A percentile compares a stretch with the other conserved stretches of the same genome.
These are phyloP conservation scores for Coemansia sp. DNA, from an alignment of 192 early-diverging fungal genomes.

Conservation along the genomic window DNA sequence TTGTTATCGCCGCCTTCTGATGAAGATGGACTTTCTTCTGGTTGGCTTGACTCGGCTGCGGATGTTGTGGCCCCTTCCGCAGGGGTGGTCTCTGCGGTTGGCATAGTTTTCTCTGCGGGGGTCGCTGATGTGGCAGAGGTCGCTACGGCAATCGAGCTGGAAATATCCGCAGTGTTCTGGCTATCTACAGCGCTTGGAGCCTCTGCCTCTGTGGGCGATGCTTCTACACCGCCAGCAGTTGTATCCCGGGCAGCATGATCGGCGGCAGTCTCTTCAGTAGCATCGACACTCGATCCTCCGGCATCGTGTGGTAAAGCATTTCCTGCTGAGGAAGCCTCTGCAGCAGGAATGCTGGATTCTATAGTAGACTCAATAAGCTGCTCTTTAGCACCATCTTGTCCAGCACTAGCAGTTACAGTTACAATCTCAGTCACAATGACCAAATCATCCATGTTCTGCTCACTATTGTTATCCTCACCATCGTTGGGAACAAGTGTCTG, in stretches of 20 bases:
- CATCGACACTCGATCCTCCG: neutral
- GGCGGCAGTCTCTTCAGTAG: neutral
- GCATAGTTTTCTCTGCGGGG: neutral
- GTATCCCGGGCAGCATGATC: neutral
- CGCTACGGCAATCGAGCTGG: neutral
- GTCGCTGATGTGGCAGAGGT: neutral
- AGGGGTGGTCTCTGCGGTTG: slow-evolving; percentile 1
- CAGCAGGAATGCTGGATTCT: neutral
- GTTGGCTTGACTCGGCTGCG: slow-evolving; percentile 1
- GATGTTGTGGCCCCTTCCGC: neutral
- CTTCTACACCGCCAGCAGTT: neutral
- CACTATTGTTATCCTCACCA: neutral
- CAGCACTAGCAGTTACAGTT: slow-evolving; percentile 22
- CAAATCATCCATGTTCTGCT: slow-evolving; percentile 5
- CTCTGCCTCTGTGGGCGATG: too few relatives aligned
- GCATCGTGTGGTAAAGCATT: neutral
- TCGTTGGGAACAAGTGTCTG: slow-evolving; percentile 1
- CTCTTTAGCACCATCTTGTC: neutral
- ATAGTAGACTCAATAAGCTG: neutral
- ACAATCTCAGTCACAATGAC: slow-evolving; percentile 25
- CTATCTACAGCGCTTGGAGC: too few relatives aligned
- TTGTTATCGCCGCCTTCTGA: slow-evolving; percentile 3
- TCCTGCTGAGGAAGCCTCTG: slow-evolving; percentile 5
- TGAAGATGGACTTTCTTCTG: slow-evolving; percentile 5
- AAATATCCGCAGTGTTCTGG: too few relatives aligned